Base-by-base conservation (phyloP, 495 filamentous ascomycete genomes). In the Talaromyces nanjingensis region DNA sequence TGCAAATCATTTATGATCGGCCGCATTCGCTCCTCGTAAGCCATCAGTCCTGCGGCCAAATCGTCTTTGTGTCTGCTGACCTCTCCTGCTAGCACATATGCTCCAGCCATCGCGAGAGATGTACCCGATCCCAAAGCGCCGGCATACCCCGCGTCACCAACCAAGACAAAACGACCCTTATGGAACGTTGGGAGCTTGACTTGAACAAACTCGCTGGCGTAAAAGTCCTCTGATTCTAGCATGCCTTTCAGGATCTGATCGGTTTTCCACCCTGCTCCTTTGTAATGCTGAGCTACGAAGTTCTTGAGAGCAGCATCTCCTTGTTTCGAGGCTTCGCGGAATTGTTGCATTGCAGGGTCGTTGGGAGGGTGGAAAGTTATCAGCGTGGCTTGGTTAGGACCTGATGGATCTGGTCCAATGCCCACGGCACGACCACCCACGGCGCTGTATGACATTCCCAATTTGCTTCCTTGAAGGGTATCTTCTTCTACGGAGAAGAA, bases 41-140 rank as follows among this genome's bases (percentile, higher is more conserved):
- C 71, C 39, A 54, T 56, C 52, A 83, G 67, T 16, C 72, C 80
- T 4, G 70, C 70, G 4, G 64, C 64, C 22, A 77, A 55, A 54
- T 80, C 68, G 53, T 65, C 66, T 11, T 56, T 37, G 53, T 73
- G 60, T 56, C 64, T 70, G 2, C 60, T 39, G 22, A 83, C 70
- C 65, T 83, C 81, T 31, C 80, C 81, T 0, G 81, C 81, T 1
- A 84, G 69, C 4, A 81, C 58, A 63, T 83, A 84, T 1, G 79
- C 79, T 16, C 81, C 79, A 6, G 77, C 71, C 1, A 84, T 66
- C 9, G 74, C 71, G 27, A 74, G 68, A 11, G 71, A 75, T 0
- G 79, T 82, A 0, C 79, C 81, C 65, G 76, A 74, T 25, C 81
- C 79, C 29, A 75, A 81, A 4, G 69, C 64, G 52, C 73, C 68